phyloP scores from a whole-genome alignment of 371 early-diverging fungal genomes.

The Catenaria anguillulae region DNA sequence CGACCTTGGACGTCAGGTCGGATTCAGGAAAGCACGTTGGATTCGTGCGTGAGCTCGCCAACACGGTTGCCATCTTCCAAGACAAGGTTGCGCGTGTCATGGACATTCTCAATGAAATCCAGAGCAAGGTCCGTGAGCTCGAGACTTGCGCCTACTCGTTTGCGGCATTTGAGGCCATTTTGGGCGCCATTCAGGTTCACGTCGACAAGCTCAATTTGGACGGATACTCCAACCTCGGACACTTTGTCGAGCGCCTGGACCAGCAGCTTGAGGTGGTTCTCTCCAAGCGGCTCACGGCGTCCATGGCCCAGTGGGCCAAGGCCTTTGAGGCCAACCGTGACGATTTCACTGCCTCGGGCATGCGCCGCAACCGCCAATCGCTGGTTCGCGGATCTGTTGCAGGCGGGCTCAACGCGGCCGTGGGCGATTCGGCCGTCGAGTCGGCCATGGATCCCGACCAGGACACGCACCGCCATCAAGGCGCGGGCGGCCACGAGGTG shows the following conservation, averaged over 20 bases:
- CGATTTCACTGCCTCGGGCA: slow-evolving; percentile 29
- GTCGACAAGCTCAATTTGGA: slow-evolving; percentile 87
- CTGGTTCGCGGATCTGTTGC: slow-evolving; percentile 18
- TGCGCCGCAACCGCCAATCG: slow-evolving; percentile 36
- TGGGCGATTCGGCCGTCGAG: slow-evolving; percentile 10
- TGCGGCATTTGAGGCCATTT: slow-evolving; percentile 44
- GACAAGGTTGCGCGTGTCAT: slow-evolving; percentile 82
- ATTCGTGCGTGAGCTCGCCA: slow-evolving; percentile 89
- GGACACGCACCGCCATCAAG: neutral
- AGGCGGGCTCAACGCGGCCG: slow-evolving; percentile 19
- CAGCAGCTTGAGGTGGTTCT: slow-evolving; percentile 64
- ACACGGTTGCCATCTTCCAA: slow-evolving; percentile 79
- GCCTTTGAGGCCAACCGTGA: slow-evolving; percentile 38
- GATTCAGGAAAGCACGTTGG: slow-evolving; percentile 39
- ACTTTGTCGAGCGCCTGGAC: slow-evolving; percentile 77
- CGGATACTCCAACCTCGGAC: slow-evolving; percentile 77
- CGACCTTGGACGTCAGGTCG: slow-evolving; percentile 49
- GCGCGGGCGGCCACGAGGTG: neutral
- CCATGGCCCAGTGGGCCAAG: slow-evolving; percentile 58
- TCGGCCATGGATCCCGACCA: neutral
- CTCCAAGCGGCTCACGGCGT: slow-evolving; percentile 54
- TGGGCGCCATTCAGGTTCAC: slow-evolving; percentile 71
- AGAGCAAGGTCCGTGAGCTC: slow-evolving; percentile 61
- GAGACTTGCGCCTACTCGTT: slow-evolving; percentile 58
- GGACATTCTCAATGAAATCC: slow-evolving; percentile 63